Percentiles rank a stretch among this genome's conserved stretches.
phyloP scores from a whole-genome alignment of 331 rosid genomes.

The Telfairia occidentalis region DNA sequence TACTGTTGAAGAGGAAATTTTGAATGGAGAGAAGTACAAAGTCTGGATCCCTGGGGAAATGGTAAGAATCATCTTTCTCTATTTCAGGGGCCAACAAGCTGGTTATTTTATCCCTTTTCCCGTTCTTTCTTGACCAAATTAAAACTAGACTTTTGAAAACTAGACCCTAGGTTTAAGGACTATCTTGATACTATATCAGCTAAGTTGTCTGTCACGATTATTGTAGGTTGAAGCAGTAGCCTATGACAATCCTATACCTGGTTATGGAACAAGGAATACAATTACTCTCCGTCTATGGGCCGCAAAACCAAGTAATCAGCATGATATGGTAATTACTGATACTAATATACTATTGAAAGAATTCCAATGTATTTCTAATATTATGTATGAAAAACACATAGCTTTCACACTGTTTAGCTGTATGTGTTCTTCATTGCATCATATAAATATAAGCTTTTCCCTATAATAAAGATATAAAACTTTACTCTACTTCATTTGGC shows the following conservation, averaged over 20 bases:
- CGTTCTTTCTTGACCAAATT: neutral
- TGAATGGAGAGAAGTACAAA: slow-evolving; percentile 28
- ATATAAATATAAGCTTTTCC: neutral
- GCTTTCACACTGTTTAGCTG: neutral
- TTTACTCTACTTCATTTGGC: neutral
- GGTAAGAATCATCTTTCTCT: slow-evolving; percentile 23
- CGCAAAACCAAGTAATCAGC: slow-evolving; percentile 55
- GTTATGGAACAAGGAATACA: slow-evolving; percentile 67
- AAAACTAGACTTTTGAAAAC: neutral
- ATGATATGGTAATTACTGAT: slow-evolving; percentile 41
- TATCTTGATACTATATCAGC: slow-evolving; percentile 18
- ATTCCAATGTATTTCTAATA: neutral
- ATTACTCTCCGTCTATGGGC: slow-evolving; percentile 73
- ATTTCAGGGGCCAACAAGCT: neutral
- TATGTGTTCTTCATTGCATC: neutral
- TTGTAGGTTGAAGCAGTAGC: slow-evolving; percentile 74
- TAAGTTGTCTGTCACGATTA: slow-evolving; percentile 16
- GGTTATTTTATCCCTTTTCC: neutral
- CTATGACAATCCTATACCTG: slow-evolving; percentile 74
- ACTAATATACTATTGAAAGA: neutral
- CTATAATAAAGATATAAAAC: neutral
- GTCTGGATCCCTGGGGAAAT: slow-evolving; percentile 68
- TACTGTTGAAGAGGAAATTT: slow-evolving; percentile 36
- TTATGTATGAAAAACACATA: neutral
- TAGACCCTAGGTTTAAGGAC: slow-evolving; percentile 5